phyloP scores from a whole-genome alignment of 2,329 filamentous ascomycete species.

The Cordyceps pruinosa region DNA sequence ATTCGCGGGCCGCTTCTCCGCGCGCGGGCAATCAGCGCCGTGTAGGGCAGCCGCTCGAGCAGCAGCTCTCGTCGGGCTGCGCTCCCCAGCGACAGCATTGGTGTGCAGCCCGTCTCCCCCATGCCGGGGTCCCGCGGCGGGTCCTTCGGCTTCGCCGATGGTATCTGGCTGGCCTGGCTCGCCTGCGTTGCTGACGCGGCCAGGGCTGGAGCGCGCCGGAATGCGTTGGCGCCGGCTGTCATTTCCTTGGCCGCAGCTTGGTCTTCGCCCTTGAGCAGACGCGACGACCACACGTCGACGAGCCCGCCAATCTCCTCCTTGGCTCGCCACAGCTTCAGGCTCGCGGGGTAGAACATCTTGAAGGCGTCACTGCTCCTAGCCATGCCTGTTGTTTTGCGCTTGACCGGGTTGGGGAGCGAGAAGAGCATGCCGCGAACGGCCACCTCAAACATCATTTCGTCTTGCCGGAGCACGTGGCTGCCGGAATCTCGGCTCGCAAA shows the following conservation, averaged over 20 bases:
- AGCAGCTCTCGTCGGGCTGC: slow-evolving; percentile 67
- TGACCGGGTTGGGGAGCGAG: slow-evolving; percentile 78
- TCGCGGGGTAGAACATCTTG: slow-evolving; percentile 90
- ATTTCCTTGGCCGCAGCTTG: slow-evolving; percentile 30
- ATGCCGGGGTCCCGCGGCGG: no score
- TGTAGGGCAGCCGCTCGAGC: slow-evolving; percentile 81
- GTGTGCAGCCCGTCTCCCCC: slow-evolving; percentile 23
- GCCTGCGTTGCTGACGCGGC: slow-evolving; percentile 5
- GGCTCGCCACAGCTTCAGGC: slow-evolving; percentile 73
- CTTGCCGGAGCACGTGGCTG: slow-evolving; percentile 75
- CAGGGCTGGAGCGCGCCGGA: slow-evolving; percentile 29
- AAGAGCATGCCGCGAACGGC: slow-evolving; percentile 83
- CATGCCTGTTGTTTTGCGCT: slow-evolving; percentile 47
- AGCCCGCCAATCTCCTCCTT: slow-evolving; percentile 75
- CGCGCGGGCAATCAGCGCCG: slow-evolving; percentile 56
- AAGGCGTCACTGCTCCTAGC: slow-evolving; percentile 54
- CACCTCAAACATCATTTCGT: slow-evolving; percentile 90
- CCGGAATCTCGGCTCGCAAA: slow-evolving; percentile 48
- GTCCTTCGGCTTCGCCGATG: not conserved
- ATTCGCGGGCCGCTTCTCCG: slow-evolving; percentile 34
- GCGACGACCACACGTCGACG: slow-evolving; percentile 61
- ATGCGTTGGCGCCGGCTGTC: slow-evolving; percentile 41
- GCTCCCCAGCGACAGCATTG: slow-evolving; percentile 53
- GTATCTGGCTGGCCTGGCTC: not conserved
- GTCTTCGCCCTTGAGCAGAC: slow-evolving; percentile 50